These are phyloP conservation scores for Penicillium lagena DNA, from an alignment of 495 filamentous ascomycete species.

Conservation along the genomic window DNA sequence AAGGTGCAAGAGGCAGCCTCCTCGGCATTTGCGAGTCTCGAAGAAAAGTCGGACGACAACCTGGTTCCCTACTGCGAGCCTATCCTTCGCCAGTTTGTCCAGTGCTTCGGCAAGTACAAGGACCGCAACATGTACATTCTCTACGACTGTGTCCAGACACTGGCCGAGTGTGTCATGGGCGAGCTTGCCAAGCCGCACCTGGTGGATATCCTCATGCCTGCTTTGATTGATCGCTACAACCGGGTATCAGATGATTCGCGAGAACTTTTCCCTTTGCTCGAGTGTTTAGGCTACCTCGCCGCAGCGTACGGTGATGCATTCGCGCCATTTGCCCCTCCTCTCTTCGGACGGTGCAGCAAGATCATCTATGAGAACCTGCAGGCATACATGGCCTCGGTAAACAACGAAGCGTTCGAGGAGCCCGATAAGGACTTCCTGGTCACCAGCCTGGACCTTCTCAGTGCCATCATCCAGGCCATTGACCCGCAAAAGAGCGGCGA, in stretches of 20 bases:
- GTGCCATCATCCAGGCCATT: slow-evolving; percentile 89
- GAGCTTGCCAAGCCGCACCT: slow-evolving; percentile 71
- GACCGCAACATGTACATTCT: slow-evolving; percentile 98
- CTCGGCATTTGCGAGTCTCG: slow-evolving; percentile 91
- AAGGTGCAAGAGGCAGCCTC: slow-evolving; percentile 95
- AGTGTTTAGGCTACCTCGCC: slow-evolving; percentile 92
- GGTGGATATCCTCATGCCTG: slow-evolving; percentile 86
- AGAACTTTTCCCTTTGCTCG: slow-evolving; percentile 89
- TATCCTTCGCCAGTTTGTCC: slow-evolving; percentile 87
- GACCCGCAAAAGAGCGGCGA: slow-evolving; percentile 65
- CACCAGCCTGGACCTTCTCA: slow-evolving; percentile 90
- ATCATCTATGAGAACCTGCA: slow-evolving; percentile 91
- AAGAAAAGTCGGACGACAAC: slow-evolving; percentile 81
- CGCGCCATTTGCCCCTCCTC: slow-evolving; percentile 71
- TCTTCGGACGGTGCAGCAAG: slow-evolving; percentile 78
- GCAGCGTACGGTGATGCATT: slow-evolving; percentile 80
- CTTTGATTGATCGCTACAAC: slow-evolving; percentile 84
- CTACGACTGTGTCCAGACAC: slow-evolving; percentile 96
- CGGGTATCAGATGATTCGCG: slow-evolving; percentile 82
- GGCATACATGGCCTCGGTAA: slow-evolving; percentile 58
- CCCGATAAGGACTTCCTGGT: slow-evolving; percentile 98
- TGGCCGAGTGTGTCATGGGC: slow-evolving; percentile 85
- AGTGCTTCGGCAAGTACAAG: slow-evolving; percentile 92
- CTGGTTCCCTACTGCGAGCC: slow-evolving; percentile 80
- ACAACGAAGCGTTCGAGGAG: slow-evolving; percentile 61